Base-by-base conservation (phyloP, 2,329 filamentous ascomycete genomes). In the Fonsecaea erecta region DNA sequence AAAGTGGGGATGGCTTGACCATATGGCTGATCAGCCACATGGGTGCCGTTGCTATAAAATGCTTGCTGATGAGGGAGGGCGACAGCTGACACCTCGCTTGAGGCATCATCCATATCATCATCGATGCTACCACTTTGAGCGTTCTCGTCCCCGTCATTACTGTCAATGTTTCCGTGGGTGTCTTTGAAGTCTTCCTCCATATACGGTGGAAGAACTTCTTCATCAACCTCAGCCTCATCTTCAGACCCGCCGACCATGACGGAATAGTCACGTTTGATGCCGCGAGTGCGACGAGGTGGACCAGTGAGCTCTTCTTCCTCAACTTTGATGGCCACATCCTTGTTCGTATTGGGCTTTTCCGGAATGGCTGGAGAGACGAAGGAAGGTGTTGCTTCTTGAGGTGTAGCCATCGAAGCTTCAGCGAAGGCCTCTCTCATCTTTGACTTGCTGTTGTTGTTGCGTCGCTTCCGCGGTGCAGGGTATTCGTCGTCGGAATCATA, bases 271-370 rank as follows among this genome's bases (percentile, higher is more conserved):
- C 51, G 64, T 54, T 65, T 67, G 63, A 70, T 57, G 12, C 68
- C 68, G 37, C 68, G 65, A 51, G 65, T 70, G n/a, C 65, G 68
- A 14, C 43, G 64, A 18, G 63, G 52, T 21, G 65, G 59, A 12
- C 58, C 59, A 40, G 30, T 35, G 30, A 26, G 18, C 16, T 59
- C 60, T 64, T 83, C 80, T 74, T 87, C 86, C 78, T 88, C 86
- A 1, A 82, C 77, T 69, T 82, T 83, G 73, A 88, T 85, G 73
- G 87, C 87, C 63, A 81, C 82, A 30, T 85, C 85, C 75, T 87
- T 87, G 55, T 21, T 18, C 18, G 7, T 18, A 40, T 28, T 28
- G 28, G 26, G 51, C n/a, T 30, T 30, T 51, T n/a, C 24, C 43
- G n/a, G 30, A 58, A 1, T 2, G 35, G 35, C 40, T 8, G 28